Conservation (phyloP, 495 filamentous ascomycete genomes). For the Friedmanniomyces simplex region DNA sequence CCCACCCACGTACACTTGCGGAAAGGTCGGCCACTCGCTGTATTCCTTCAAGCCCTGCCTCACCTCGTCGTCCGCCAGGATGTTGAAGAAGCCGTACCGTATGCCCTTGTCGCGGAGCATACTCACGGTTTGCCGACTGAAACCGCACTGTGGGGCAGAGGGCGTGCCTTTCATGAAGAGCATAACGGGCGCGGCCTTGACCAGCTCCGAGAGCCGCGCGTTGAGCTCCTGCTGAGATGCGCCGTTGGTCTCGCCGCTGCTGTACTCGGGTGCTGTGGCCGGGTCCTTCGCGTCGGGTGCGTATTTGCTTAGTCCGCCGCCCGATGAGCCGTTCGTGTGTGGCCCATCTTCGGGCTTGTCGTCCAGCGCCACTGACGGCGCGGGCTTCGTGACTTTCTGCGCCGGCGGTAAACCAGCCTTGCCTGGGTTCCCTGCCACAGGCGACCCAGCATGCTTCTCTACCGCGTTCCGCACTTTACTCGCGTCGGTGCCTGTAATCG, state of each 20-base stretch:
- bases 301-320: conserved; percentile 29
- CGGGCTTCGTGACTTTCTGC: conserved; percentile 34
- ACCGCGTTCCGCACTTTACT: conserved; percentile 70
- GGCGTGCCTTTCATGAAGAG: conserved; percentile 94
- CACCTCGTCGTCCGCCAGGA: conserved; percentile 93
- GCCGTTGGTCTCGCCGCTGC: conserved; percentile 40
- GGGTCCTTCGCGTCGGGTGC: conserved; percentile 38
- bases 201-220: conserved; percentile 63
- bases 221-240: conserved; percentile 62
- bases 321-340: conserved; percentile 17
- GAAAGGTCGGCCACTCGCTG: conserved; percentile 95
- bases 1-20: conserved; percentile 75
- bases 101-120: conserved; percentile 78
- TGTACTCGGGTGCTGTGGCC: conserved; percentile 40
- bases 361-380: conserved; percentile 6
- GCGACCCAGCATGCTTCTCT: conserved; percentile 55
- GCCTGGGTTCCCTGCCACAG: conserved; percentile 11
- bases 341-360: conserved; percentile 12
- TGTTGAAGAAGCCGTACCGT: conserved; percentile 98
- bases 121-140: conserved; percentile 77
- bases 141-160: conserved; percentile 83
- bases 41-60: conserved; percentile 90
- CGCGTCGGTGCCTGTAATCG: conserved; percentile 79
- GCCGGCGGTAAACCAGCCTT: conserved; percentile 44
- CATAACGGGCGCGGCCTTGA: conserved; percentile 94